Conservation (phyloP, 2,329 filamentous ascomycete genomes). For the Graphiopsis chlorocephala region DNA sequence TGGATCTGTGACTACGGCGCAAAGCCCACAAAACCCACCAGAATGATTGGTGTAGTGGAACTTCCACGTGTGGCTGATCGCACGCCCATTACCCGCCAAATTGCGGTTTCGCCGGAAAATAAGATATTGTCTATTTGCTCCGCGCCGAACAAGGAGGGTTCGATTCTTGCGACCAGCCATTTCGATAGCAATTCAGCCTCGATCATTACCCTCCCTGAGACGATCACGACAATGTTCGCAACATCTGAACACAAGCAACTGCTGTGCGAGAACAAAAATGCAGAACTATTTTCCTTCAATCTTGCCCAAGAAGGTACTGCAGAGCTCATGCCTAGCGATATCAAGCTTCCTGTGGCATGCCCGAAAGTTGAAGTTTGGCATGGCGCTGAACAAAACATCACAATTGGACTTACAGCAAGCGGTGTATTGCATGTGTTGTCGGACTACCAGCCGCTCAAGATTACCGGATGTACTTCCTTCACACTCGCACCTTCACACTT, state of each 20-base stretch:
- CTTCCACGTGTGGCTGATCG: neutral
- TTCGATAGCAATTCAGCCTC: neutral
- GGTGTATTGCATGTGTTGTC: constrained; percentile 58
- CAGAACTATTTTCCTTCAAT: neutral
- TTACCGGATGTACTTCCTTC: constrained; percentile 91
- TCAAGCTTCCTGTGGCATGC: constrained; percentile 25
- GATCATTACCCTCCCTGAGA: neutral
- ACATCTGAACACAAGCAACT: constrained; percentile 3
- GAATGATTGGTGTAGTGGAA: constrained; percentile 28
- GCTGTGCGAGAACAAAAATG: neutral
- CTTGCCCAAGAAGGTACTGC: neutral
- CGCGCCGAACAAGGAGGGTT: constrained; percentile 18
- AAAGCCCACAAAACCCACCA: constrained; percentile 46
- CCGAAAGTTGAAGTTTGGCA: constrained; percentile 34
- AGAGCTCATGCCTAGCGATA: neutral
- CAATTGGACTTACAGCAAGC: constrained; percentile 68
- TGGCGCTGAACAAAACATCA: constrained; percentile 38
- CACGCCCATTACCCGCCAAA: constrained; percentile 39
- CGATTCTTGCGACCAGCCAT: neutral
- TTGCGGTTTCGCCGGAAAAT: constrained; percentile 45
- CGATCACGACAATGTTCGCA: constrained; percentile 1
- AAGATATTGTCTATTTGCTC: constrained; percentile 35
- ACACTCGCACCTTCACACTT: constrained; percentile 76
- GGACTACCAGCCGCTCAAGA: constrained; percentile 64
- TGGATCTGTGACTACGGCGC: constrained; percentile 66